These are phyloP conservation scores for Rossbeevera mucosa DNA, from an alignment of 768 basidiomycete species.

Conservation along the genomic window DNA sequence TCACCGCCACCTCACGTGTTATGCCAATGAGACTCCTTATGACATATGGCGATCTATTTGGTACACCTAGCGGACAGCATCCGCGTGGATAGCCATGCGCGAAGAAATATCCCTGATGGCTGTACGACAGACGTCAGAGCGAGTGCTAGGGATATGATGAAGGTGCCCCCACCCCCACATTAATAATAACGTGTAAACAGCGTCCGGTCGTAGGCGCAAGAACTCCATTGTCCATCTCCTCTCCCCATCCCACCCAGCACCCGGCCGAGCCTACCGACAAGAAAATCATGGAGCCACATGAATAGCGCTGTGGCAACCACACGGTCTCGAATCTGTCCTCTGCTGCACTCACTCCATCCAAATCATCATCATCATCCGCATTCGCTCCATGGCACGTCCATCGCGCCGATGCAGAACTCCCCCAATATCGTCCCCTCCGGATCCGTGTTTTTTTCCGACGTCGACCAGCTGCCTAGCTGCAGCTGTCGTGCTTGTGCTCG, in stretches of 20 bases:
- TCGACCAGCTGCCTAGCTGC: background rate
- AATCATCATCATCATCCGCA: conserved; percentile 8
- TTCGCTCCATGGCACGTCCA: conserved; percentile 17
- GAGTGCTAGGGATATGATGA: background rate
- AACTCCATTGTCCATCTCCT: background rate
- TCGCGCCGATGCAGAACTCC: conserved; percentile 28
- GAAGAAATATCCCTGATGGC: background rate
- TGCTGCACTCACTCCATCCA: background rate
- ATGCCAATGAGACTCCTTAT: background rate
- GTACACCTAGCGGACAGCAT: background rate
- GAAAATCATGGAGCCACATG: background rate
- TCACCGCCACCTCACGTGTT: background rate
- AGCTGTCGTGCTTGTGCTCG: background rate
- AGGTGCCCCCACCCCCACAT: background rate
- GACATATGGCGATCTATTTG: background rate
- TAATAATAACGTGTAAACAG: background rate
- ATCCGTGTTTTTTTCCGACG: background rate
- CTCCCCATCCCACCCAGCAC: background rate
- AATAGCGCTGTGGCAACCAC: background rate
- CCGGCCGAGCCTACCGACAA: background rate
- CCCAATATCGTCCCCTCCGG: conserved; percentile 30
- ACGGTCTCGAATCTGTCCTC: background rate
- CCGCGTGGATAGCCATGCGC: background rate
- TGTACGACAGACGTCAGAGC: background rate
- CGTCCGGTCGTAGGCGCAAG: background rate